Conservation (phyloP, 2,329 filamentous ascomycete species). For the Exserohilum turcica region DNA sequence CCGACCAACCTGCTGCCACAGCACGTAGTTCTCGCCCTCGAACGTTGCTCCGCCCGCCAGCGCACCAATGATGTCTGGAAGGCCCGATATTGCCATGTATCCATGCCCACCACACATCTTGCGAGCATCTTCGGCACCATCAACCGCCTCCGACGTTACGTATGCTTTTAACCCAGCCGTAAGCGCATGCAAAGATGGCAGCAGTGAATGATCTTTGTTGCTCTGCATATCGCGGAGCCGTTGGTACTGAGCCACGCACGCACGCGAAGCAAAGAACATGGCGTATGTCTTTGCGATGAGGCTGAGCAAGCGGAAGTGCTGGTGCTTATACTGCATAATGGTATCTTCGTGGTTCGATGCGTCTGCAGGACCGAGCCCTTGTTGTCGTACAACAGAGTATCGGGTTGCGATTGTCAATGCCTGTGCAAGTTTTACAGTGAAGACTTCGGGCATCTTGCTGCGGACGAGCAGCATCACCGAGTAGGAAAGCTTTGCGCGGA, state of each 20-base stretch:
- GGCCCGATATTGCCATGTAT: slow-evolving; percentile 42
- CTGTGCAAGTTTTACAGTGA: slow-evolving; percentile 56
- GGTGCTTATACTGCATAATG: slow-evolving; percentile 23
- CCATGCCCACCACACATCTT: slow-evolving; percentile 50
- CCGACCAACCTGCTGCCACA: slow-evolving; percentile 48
- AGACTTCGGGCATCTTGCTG: slow-evolving; percentile 50
- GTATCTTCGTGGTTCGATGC: slow-evolving; percentile 1
- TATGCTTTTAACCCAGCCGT: slow-evolving; percentile 51
- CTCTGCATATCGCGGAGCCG: slow-evolving; percentile 8
- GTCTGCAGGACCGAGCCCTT: slow-evolving; percentile 30
- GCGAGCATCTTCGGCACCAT: slow-evolving; percentile 47
- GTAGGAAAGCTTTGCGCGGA: slow-evolving; percentile 53
- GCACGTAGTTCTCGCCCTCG: slow-evolving; percentile 52
- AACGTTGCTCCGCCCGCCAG: slow-evolving; percentile 38
- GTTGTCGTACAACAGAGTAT: slow-evolving; percentile 54
- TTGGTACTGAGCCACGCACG: slow-evolving; percentile 6
- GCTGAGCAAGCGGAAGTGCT: slow-evolving; percentile 24
- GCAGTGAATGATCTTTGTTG: slow-evolving; percentile 5
- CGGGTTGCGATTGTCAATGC: slow-evolving; percentile 58
- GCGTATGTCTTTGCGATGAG: slow-evolving; percentile 23
- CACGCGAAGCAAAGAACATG: slow-evolving; percentile 21
- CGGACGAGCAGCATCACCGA: slow-evolving; percentile 55
- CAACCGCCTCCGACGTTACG: slow-evolving; percentile 56
- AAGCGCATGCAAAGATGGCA: slow-evolving; percentile 42
- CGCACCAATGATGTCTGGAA: slow-evolving; percentile 38